Evolutionary conservation across 192 early-diverging fungal genomes (phyloP).

Genomic region (Allomyces macrogynus): DNA sequence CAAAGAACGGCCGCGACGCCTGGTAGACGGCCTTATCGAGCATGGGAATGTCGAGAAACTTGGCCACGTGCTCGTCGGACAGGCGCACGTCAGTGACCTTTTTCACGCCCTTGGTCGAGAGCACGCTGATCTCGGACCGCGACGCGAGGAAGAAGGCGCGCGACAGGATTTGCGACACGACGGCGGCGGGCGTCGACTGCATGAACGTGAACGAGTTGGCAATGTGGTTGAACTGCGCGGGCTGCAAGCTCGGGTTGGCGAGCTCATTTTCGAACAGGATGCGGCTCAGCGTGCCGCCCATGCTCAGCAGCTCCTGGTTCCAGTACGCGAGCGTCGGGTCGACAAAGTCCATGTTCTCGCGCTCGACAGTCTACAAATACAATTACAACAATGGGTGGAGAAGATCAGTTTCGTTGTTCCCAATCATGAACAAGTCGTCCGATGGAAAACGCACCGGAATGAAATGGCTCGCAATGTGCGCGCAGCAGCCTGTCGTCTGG

Average conservation of each 20-base stretch:
- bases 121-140: slow-evolving; percentile 24
- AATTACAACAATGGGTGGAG: no score
- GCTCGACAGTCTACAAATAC: slow-evolving; percentile 50
- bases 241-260: slow-evolving; percentile 19
- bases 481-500: slow-evolving; percentile 68
- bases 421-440: no score
- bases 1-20: slow-evolving; percentile 31
- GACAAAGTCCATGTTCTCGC: slow-evolving; percentile 76
- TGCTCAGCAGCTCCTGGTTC: slow-evolving; percentile 61
- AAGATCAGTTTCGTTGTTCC: no score
- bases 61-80: slow-evolving; percentile 29
- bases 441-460: slow-evolving; percentile 21
- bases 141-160: slow-evolving; percentile 33
- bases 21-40: slow-evolving; percentile 26
- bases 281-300: slow-evolving; percentile 49
- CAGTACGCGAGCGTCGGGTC: slow-evolving; percentile 53
- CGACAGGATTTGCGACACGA: slow-evolving; percentile 37
- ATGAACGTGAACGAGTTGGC: slow-evolving; percentile 43
- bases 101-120: slow-evolving; percentile 45
- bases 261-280: slow-evolving; percentile 63
- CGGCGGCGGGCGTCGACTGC: slow-evolving; percentile 44
- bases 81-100: slow-evolving; percentile 29
- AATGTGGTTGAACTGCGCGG: slow-evolving; percentile 36
- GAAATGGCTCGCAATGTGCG: slow-evolving; percentile 56
- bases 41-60: slow-evolving; percentile 40